phyloP scores from a whole-genome alignment of 176 grass and related monocot genomes.

The Oryza meridionalis region DNA sequence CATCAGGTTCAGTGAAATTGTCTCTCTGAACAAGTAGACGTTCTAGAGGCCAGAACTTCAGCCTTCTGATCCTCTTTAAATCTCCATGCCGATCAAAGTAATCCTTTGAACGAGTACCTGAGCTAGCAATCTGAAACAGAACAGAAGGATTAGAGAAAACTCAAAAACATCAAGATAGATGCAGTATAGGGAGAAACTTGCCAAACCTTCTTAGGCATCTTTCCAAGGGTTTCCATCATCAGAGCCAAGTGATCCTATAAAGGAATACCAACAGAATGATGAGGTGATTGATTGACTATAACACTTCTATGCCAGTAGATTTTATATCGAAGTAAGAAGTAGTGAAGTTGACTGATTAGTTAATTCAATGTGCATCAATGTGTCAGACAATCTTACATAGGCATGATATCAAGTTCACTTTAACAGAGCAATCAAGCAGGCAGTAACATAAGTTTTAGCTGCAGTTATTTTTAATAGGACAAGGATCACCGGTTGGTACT shows the following conservation, averaged over 20 bases:
- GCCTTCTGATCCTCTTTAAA: constrained; percentile 72
- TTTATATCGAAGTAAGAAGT: constrained; percentile 29
- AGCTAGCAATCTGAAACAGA: constrained; percentile 60
- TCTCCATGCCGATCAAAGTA: constrained; percentile 84
- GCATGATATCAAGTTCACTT: not conserved
- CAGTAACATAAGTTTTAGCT: constrained; percentile 17
- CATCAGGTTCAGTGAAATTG: constrained; percentile 61
- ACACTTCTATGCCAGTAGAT: not conserved
- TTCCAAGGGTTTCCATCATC: constrained; percentile 96
- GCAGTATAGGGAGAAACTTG: not conserved
- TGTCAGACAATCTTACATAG: constrained; percentile 23
- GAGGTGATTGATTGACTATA: constrained; percentile 18
- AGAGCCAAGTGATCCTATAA: constrained; percentile 87
- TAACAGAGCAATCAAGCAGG: constrained; percentile 4
- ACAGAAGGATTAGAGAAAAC: constrained; percentile 12
- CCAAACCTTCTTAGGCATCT: constrained; percentile 77
- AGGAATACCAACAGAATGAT: constrained; percentile 2
- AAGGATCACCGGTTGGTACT: not conserved
- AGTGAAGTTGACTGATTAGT: constrained; percentile 6
- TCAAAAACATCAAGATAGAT: not conserved
- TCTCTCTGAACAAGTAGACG: constrained; percentile 68
- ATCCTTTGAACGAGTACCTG: constrained; percentile 72
- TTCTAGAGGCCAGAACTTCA: constrained; percentile 70
- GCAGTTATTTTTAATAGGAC: not conserved
- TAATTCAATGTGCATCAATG: not conserved